Percentiles rank a stretch among this genome's conserved stretches.
phyloP scores from a whole-genome alignment of 352 stramenopile species.

The Phytopythium delawarense region DNA sequence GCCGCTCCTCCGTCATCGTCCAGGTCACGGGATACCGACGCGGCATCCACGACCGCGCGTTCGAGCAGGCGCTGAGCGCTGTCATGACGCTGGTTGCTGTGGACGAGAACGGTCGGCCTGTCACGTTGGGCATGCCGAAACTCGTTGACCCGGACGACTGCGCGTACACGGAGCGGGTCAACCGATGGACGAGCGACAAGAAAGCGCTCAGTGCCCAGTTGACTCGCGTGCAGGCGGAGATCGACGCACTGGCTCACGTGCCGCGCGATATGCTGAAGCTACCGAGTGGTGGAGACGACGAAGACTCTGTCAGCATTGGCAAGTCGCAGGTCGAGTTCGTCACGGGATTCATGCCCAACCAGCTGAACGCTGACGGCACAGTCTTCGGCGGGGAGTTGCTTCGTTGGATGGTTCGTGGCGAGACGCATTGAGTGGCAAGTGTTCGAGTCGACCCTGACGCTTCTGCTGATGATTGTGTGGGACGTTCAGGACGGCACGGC shows the following conservation, averaged over 20 bases:
- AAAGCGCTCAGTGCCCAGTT: constrained; percentile 23
- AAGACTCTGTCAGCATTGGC: constrained; percentile 13
- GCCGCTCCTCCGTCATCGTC: constrained; percentile 28
- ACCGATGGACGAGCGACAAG: constrained; percentile 13
- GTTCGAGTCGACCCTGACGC: background rate
- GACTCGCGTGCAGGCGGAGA: constrained; percentile 16
- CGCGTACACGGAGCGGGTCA: constrained; percentile 13
- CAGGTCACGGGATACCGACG: constrained; percentile 31
- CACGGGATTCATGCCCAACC: constrained; percentile 42
- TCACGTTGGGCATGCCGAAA: constrained; percentile 16
- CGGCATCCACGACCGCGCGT: constrained; percentile 16
- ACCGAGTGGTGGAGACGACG: background rate
- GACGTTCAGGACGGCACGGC: constrained; percentile 40
- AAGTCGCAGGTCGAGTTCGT: constrained; percentile 46
- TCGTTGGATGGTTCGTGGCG: constrained; percentile 31
- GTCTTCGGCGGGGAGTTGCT: constrained; percentile 52
- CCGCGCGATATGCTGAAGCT: constrained; percentile 14
- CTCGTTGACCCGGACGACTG: constrained; percentile 19
- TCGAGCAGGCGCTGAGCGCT: constrained; percentile 23
- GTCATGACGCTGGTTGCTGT: constrained; percentile 43
- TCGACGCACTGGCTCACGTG: constrained; percentile 20
- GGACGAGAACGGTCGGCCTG: constrained; percentile 23
- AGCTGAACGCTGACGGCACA: constrained; percentile 50
- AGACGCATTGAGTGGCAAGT: background rate
- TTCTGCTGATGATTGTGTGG: background rate